Percentiles rank a stretch among this genome's conserved stretches.
These are phyloP conservation scores for Spongiforma sp. DNA, from an alignment of 1,284 basidiomycete genomes.

Conservation along the genomic window DNA sequence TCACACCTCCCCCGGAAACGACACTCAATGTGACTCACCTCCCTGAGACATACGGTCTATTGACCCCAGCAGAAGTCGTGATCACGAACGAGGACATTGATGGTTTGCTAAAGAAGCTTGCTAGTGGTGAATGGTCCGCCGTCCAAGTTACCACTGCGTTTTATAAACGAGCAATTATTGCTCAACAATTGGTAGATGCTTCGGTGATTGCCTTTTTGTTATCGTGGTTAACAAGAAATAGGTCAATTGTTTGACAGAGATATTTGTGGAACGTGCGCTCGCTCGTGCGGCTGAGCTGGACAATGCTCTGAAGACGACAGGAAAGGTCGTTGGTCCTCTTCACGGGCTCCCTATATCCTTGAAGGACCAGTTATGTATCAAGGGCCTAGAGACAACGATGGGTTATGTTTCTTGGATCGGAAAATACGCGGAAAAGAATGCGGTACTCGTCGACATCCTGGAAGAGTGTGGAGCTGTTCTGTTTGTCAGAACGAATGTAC, in stretches of 20 bases:
- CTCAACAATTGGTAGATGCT: conserved; percentile 57
- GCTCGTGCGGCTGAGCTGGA: conserved; percentile 59
- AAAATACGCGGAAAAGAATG: conserved; percentile 55
- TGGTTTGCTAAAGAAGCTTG: conserved; percentile 46
- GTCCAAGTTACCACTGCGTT: conserved; percentile 58
- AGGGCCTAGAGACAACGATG: conserved; percentile 58
- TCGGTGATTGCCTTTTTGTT: not conserved
- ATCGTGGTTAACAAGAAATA: conserved; percentile 35
- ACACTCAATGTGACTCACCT: conserved; percentile 48
- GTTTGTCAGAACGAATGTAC: conserved; percentile 75
- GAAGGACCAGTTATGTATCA: conserved; percentile 63
- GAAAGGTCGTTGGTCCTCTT: conserved; percentile 58
- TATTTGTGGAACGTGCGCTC: conserved; percentile 59
- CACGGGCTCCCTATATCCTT: conserved; percentile 68
- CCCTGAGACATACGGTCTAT: conserved; percentile 50
- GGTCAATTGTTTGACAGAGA: conserved; percentile 61
- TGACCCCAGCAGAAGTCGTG: conserved; percentile 49
- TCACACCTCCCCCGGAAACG: conserved; percentile 38
- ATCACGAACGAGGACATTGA: conserved; percentile 55
- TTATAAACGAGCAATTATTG: conserved; percentile 63
- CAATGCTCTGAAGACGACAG: conserved; percentile 47
- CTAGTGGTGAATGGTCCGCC: conserved; percentile 45
- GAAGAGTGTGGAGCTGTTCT: conserved; percentile 67
- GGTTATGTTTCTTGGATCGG: conserved; percentile 74
- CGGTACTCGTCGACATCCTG: conserved; percentile 63